Base-by-base conservation (phyloP, 2,329 filamentous ascomycete species). In the Fusarium mundagurra region DNA sequence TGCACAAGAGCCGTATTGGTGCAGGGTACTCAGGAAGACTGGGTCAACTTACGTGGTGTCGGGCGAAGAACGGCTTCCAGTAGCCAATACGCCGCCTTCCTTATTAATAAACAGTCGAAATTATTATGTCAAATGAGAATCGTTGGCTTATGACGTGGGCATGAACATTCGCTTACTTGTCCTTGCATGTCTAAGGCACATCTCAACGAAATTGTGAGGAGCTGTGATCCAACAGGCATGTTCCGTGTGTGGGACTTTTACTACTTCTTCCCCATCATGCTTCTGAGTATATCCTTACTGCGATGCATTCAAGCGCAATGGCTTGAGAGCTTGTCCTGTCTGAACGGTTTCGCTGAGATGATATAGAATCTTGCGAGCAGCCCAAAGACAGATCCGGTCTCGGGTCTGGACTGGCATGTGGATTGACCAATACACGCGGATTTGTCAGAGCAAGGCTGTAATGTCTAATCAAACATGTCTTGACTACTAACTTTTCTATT, bases 201-300 rank as follows among this genome's bases (percentile, higher is more conserved):
- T 69, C 60, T 54, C 47, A 33, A 63, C 24, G 34, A 54, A 13
- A 22, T 29, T 54, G 34, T 39, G 18, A 10, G 14, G 54, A 41
- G 31, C 22, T n/a, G 50, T 47, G 64, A 69, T 69, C 48, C 54
- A 50, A 67, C 48, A 67, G 47, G 57, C 54, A 68, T 68, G 57
- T 69, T 43, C 41, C 43, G 29, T 53, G 44, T 44, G 38, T 24
- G 20, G 67, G 36, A 27, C 33, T 22, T 39, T 43, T 41, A 31
- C 36, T 38, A 38, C 36, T 38, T 20, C 36, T 38, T 20, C 12
- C 36, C 36, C 20, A 48, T 34, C 39, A 51, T 55, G 24, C 41
- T 58, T 57, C 54, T 44, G n/a, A 34, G 47, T 44, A 31, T 38
- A 38, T 31, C 39, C 58, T 69, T 57, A 34, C 18, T 34, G 5